Base-by-base conservation (phyloP, 345 rosid genomes). In the Pelargonium nanum region DNA sequence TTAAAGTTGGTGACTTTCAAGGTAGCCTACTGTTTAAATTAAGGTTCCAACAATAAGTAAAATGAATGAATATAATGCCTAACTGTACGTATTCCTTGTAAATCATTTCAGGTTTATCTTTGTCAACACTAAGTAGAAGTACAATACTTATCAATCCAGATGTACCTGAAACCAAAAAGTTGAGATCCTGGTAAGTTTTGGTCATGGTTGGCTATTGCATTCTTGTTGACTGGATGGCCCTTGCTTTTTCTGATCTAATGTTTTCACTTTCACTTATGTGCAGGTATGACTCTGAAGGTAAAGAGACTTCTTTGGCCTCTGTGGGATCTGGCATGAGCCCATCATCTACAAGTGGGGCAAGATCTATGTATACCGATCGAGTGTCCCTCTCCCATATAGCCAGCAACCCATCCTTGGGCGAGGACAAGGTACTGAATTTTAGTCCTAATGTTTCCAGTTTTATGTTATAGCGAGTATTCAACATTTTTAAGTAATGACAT, bases 1-100 rank as follows among this genome's bases (percentile, higher is more conserved):
- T 92, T n/a, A 89, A 66, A 72, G 96, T 86, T 64, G 83, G 95
- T 44, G 98, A 92, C 28, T 92, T 88, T 73, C 95, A 88, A 87
- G 98, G 98, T 92, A 80, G 55, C 22, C 9, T 58, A 7, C 22
- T 24, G 17, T 40, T 26, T 16, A 22, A 19, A 4, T 15, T 53
- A 24, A 19, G 22, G 23, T 6, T 16, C 24, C 0, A 19, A 34
- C 26, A 15, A 13, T 4, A 19, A n/a, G n/a, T 53, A 17, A 19
- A 13, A 23, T 4, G 19, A 15, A 6, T 40, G 48, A 40, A 40
- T 6, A 0, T 2, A 40, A 40, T 17, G 15, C 48, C 48, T 40
- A 12, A 40, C 17, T 40, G 48, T 40, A 17, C 16, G 15, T 6
- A 17, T 8, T 40, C 15, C n/a, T 58, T 26, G 7, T 22, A 9